Evolutionary conservation across 116 monocot genomes (phyloP), one percentile per base, ranked within the genome.

Genomic region (Papilionanthe hybrid): DNA sequence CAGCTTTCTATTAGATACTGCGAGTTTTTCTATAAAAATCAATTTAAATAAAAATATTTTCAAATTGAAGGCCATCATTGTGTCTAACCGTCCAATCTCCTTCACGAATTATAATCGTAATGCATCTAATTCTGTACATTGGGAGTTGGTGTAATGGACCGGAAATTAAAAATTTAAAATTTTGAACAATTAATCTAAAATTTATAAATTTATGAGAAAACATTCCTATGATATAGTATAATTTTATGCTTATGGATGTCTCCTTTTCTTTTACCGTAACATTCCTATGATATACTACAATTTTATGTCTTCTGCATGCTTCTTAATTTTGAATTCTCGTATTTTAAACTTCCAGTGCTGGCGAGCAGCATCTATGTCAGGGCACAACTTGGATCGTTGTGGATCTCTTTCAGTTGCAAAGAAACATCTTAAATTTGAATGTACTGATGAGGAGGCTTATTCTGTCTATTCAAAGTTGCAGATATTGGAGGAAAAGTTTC

Each of bases 321-420:
- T 69, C 3, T 69, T 30, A 25, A 69, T 69, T 69, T 18, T 0
- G 3, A 37, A 69, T 69, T 4, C 69, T 13, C 18, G 25, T 60
- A 8, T 8, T 72, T 27, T 81, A 5, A 56, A 80, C 13, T 81
- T 88, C 20, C 85, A 96, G 96, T 94, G 97, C 78, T 97, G 92
- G 94, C 81, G 85, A 49, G 94, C 94, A 77, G 89, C 94, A 47
- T 84, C 92, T 81, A 83, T 92, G 30, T 82, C 78, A 50, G 89
- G 87, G 55, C 60, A 83, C 65, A 91, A 82, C 55, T 25, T 97
- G 25, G 86, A 91, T 82, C 92, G 79, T 67, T 72, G 20, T 18
- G 83, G 84, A 81, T 89, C 92, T 55, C 87, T 93, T 79, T 84
- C 78, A 50, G 82, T 88, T 75, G 91, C 92, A 48, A 85, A 82